Percentiles rank a stretch among this genome's conserved stretches.
Conservation (phyloP, 805 yeast species). For the Brettanomyces sp. region DNA sequence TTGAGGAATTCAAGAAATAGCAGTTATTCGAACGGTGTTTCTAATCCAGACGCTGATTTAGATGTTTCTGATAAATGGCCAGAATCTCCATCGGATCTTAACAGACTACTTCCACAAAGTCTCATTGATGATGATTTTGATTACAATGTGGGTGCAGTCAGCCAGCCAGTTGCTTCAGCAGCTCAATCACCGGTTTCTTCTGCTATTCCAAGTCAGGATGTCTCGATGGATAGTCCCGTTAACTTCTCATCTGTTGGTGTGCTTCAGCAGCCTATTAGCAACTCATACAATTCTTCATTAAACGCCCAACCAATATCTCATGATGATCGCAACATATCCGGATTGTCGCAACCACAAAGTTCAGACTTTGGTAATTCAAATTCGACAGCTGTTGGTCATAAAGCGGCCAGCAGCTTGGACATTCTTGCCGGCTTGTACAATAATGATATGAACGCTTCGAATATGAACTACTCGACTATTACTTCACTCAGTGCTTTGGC, state of each 20-base stretch:
- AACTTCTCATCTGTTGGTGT: not conserved
- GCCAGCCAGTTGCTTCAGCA: not conserved
- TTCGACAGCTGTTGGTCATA: too few species aligned
- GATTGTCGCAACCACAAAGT: too few species aligned
- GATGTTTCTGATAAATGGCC: not conserved
- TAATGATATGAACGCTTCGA: not conserved
- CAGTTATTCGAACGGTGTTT: not conserved
- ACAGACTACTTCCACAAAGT: constrained; percentile 21
- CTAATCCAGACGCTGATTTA: not conserved
- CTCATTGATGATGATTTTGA: constrained; percentile 18
- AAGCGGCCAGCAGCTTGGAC: not conserved
- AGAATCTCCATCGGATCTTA: constrained; percentile 11
- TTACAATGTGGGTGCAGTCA: too few species aligned
- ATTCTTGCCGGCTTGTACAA: not conserved
- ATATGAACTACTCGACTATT: not conserved
- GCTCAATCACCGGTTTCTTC: not conserved
- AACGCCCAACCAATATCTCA: too few species aligned
- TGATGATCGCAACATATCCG: too few species aligned
- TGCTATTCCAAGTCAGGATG: not conserved
- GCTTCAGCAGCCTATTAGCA: not conserved
- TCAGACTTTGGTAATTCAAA: too few species aligned
- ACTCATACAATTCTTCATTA: not conserved
- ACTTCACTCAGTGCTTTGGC: constrained; percentile 15
- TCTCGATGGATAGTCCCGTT: not conserved
- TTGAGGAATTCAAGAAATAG: constrained; percentile 7